A percentile compares a stretch with the other conserved stretches of the same genome.
These are phyloP conservation scores for Pseudozyma thailandica DNA, from an alignment of 1,284 basidiomycete species.

Conservation along the genomic window DNA sequence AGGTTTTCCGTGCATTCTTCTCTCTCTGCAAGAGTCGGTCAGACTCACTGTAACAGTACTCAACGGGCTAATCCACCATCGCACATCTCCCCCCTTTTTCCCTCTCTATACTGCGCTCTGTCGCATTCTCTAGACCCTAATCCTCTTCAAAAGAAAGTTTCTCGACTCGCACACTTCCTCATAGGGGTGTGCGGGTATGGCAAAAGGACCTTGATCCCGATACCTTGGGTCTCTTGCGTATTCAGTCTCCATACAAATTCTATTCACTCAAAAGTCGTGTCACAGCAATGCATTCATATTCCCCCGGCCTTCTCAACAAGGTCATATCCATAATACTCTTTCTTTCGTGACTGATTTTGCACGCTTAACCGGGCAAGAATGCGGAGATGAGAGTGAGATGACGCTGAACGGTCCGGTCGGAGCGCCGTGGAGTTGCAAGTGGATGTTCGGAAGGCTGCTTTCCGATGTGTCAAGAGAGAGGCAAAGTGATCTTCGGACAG, in stretches of 20 bases:
- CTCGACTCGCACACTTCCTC: not conserved
- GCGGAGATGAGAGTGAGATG: too few relatives aligned
- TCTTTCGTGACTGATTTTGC: not conserved
- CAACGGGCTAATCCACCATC: conserved; percentile 43
- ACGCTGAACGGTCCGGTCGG: too few relatives aligned
- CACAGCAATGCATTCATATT: conserved; percentile 45
- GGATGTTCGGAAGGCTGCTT: conserved; percentile 9
- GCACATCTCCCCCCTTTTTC: conserved; percentile 3
- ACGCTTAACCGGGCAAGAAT: not conserved
- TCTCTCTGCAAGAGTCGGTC: conserved; percentile 48
- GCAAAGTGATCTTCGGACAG: conserved; percentile 14
- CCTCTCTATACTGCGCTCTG: conserved; percentile 5
- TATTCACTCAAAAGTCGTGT: conserved; percentile 20
- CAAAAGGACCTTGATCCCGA: conserved; percentile 31
- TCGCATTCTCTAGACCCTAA: conserved; percentile 4
- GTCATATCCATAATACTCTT: conserved; percentile 23
- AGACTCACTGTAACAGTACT: conserved; percentile 54
- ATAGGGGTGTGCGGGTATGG: not conserved
- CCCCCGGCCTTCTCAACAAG: conserved; percentile 64
- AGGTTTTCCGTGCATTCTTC: conserved; percentile 32
- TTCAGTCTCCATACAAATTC: conserved; percentile 3
- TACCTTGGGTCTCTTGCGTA: conserved; percentile 1
- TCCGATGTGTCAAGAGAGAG: conserved; percentile 3
- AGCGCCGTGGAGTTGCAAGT: not conserved
- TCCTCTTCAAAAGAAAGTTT: conserved; percentile 6